Base-by-base conservation (phyloP, 129 eudicot genomes). In the Artemisia argyi region DNA sequence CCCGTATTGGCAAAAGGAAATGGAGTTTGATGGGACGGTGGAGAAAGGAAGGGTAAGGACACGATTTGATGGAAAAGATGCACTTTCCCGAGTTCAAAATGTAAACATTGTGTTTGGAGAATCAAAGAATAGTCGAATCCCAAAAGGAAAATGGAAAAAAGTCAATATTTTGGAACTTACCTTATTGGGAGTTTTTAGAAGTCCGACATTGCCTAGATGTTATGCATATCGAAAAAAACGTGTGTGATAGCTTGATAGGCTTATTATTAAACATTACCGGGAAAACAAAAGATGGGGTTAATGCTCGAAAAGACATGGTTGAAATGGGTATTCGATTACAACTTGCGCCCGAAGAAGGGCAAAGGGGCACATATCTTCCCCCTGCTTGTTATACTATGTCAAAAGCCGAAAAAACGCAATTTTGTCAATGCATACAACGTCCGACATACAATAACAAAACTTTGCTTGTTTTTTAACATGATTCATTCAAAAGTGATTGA, bases 311-410 rank as follows among this genome's bases (percentile, higher is more conserved):
- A 12, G 72, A 67, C 46, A 47, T 49, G 59, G 20, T 17, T 12
- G 19, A 48, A 20, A 66, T 67, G 46, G 20, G 42, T 7, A 49
- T 49, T 39, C 46, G 72, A 16, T 17, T 1, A 67, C 12, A 48
- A 22, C 47, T 67, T 67, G 44, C 39, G 28, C 46, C 59, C 7
- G 0, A 20, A 12, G 59, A 67, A 47, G 49, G 8, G 0, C 58
- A 3, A 12, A 48, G 50, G 8, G 12, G 20, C 8, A 67, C 17
- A 0, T 67, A 67, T 50, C 44, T 67, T 5, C 59, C 46, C 49
- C 24, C 60, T 5, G 72, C 59, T 0, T 49, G 72, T 24, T 67
- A 67, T 20, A 49, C 59, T 8, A 12, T 67, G 59, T 67, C 44
- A 3, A 67, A 24, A 12, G 24, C 1, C 9, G 35, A 65, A 65